Evolutionary conservation across 345 rosid genomes (phyloP).

Genomic region (Excoecaria agallocha): DNA sequence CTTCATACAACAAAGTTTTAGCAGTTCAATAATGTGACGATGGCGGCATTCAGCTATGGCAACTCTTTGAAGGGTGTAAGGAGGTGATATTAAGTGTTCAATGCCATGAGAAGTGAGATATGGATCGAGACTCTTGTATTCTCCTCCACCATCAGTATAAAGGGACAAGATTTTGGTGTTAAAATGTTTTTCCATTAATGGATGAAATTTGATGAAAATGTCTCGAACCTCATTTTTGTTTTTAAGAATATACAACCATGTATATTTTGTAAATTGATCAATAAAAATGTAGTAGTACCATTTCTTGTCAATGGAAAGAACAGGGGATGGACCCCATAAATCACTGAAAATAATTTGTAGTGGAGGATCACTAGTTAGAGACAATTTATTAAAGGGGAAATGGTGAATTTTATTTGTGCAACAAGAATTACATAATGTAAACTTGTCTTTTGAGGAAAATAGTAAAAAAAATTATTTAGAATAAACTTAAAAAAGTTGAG

Average conservation of each 20-base stretch:
- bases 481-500: neutral
- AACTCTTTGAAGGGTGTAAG: neutral
- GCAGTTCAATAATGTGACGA: neutral
- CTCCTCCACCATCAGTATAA: slow-evolving; percentile 1
- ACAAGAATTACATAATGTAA: neutral
- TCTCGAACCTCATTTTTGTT: neutral
- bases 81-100: neutral
- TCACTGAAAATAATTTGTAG: neutral
- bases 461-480: neutral
- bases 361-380: neutral
- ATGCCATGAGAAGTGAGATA: neutral
- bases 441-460: neutral
- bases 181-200: slow-evolving; percentile 1
- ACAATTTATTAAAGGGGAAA: neutral
- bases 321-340: neutral
- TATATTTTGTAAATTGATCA: neutral
- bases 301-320: neutral
- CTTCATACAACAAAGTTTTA: neutral
- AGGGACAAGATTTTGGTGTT: neutral
- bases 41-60: neutral
- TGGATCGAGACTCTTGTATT: neutral
- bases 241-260: no score
- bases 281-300: neutral
- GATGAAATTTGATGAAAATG: slow-evolving; percentile 1
- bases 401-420: neutral